These are phyloP conservation scores for Tolypocladium inflatum DNA, from an alignment of 2,329 filamentous ascomycete species.

Conservation along the genomic window DNA sequence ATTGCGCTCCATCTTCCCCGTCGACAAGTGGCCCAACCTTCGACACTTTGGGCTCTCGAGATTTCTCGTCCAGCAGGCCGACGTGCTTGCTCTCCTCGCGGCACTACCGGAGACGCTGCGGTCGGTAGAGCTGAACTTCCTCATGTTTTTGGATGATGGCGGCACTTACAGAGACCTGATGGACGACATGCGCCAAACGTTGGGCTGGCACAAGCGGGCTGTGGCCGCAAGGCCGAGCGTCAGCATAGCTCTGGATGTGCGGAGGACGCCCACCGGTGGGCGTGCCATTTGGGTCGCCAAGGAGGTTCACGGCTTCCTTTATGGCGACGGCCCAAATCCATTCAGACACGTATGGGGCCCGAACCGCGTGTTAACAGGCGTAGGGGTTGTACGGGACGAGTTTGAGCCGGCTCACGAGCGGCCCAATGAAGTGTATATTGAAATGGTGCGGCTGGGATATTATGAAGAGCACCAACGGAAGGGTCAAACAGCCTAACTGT, in stretches of 20 bases:
- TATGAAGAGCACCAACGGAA: too few relatives aligned
- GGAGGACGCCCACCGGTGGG: not conserved
- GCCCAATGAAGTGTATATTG: not conserved
- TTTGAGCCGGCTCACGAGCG: not conserved
- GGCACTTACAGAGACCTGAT: not conserved
- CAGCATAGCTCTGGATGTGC: not conserved
- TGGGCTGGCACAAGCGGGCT: not conserved
- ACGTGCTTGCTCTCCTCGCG: not conserved
- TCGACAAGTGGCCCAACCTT: not conserved
- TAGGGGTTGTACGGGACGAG: not conserved
- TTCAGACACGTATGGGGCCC: not conserved
- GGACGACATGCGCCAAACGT: not conserved
- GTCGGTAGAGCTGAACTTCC: not conserved
- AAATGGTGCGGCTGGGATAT: not conserved
- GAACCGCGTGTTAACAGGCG: not conserved
- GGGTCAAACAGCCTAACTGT: too few relatives aligned
- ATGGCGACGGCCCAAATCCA: not conserved
- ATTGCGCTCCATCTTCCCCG: not conserved
- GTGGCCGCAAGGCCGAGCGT: not conserved
- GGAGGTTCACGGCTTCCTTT: not conserved
- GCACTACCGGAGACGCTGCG: not conserved
- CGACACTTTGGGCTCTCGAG: not conserved
- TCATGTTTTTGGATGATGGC: not conserved
- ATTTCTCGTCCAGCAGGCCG: not conserved
- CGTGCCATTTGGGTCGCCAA: not conserved